phyloP scores from a whole-genome alignment of 1,139 yeast genomes.

The Wickerhamiella pararugosa region DNA sequence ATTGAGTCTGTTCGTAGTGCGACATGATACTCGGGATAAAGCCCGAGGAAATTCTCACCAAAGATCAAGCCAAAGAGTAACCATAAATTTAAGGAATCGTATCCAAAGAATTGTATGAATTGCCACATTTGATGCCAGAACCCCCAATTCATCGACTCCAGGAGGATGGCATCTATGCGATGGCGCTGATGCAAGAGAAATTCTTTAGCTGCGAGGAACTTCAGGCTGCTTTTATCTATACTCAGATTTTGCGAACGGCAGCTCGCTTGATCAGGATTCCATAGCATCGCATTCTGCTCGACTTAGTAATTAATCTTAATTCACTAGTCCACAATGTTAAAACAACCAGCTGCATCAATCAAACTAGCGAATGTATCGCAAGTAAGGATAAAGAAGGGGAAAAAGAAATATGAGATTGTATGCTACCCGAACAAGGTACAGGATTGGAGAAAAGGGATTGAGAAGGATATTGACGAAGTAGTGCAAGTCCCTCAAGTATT shows the following conservation, averaged over 20 bases:
- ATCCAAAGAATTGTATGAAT: neutral
- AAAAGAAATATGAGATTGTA: constrained; percentile 84
- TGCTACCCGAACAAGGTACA: constrained; percentile 95
- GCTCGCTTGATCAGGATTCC: neutral
- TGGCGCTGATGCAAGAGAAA: neutral
- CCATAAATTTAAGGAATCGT: constrained; percentile 5
- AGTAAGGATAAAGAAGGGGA: constrained; percentile 67
- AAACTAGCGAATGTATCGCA: constrained; percentile 86
- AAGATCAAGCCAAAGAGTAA: constrained; percentile 3
- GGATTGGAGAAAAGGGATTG: constrained; percentile 80
- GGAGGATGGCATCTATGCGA: neutral
- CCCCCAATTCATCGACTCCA: neutral
- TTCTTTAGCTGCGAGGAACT: neutral
- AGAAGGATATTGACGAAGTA: constrained; percentile 89
- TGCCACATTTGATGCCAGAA: constrained; percentile 4
- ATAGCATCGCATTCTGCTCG: neutral
- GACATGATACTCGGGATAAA: neutral
- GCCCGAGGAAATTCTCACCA: neutral
- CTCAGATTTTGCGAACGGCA: neutral
- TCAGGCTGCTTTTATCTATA: neutral
- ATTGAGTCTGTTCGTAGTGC: neutral
- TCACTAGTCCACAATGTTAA: constrained; percentile 37
- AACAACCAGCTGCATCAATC: constrained; percentile 81
- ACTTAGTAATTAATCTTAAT: neutral
- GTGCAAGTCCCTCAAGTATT: constrained; percentile 93